Conservation (phyloP, 2,329 filamentous ascomycete genomes). For the Penicillium sp. region DNA sequence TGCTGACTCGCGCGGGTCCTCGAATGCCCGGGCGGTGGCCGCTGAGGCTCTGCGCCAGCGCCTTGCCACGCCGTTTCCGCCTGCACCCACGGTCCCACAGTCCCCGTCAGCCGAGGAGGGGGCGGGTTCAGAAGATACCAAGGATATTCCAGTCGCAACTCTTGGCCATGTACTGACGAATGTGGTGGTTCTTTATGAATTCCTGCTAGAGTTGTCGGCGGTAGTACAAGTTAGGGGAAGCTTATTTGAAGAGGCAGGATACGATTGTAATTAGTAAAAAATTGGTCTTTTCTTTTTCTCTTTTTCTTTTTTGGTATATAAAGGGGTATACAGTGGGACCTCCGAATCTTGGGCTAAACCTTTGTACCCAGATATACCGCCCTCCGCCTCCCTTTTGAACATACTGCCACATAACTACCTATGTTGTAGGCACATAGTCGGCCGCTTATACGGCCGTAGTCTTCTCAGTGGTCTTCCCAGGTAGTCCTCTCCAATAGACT, state of each 20-base stretch:
- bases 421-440: no score
- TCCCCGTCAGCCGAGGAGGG: conserved; percentile 6
- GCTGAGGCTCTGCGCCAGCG: conserved; percentile 35
- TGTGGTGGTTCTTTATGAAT: conserved; percentile 74
- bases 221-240: conserved; percentile 71
- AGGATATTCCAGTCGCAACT: conserved; percentile 53
- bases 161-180: conserved; percentile 79
- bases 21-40: conserved; percentile 21
- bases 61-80: conserved; percentile 33
- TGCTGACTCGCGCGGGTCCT: conserved; percentile 27
- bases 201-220: conserved; percentile 72
- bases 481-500: no score
- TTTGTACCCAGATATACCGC: no score
- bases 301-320: not conserved
- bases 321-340: not conserved
- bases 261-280: conserved; percentile 29
- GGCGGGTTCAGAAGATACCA: conserved; percentile 18
- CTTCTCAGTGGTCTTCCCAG: no score
- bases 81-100: not conserved
- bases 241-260: conserved; percentile 72
- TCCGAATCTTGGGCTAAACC: no score
- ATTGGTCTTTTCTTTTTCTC: not conserved
- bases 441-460: no score
- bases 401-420: no score
- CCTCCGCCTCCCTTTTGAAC: no score